Conservation (phyloP, 1,139 yeast genomes). For the Sugiyamaella grinbergsii region DNA sequence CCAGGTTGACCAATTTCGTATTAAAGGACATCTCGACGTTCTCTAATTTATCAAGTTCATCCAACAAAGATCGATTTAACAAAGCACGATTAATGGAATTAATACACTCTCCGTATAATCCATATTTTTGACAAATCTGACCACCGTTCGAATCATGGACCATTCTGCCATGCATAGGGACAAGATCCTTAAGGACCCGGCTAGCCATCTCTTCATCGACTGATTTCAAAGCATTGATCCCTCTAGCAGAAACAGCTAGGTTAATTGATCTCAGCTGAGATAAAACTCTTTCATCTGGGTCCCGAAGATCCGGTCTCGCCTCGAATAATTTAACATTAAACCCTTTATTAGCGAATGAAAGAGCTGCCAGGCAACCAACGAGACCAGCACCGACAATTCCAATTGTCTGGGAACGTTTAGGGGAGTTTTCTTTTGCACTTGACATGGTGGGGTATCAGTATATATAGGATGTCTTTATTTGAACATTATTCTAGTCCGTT, state of each 20-base stretch:
- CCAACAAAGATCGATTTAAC: constrained; percentile 64
- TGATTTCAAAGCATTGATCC: constrained; percentile 65
- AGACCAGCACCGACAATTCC: constrained; percentile 66
- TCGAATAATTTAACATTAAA: constrained; percentile 73
- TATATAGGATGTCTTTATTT: too few relatives aligned
- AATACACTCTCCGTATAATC: constrained; percentile 81
- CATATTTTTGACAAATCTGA: constrained; percentile 72
- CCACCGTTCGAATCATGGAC: constrained; percentile 70
- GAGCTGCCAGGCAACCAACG: constrained; percentile 85
- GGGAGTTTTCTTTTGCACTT: too few relatives aligned
- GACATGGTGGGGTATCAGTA: too few relatives aligned
- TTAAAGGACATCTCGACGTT: constrained; percentile 56
- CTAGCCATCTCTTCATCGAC: constrained; percentile 63
- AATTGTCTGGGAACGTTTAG: too few relatives aligned
- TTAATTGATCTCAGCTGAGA: constrained; percentile 61
- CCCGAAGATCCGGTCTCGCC: constrained; percentile 48
- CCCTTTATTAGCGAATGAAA: constrained; percentile 76
- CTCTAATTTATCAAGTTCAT: constrained; percentile 55
- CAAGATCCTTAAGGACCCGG: constrained; percentile 58
- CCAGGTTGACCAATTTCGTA: constrained; percentile 52
- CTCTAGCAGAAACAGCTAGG: constrained; percentile 83
- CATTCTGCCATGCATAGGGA: constrained; percentile 91
- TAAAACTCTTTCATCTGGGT: constrained; percentile 32
- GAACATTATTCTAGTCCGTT: too few relatives aligned
- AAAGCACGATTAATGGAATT: constrained; percentile 80